Base-by-base conservation (phyloP, 257 asterid genomes). In the Ilex aquifolium region DNA sequence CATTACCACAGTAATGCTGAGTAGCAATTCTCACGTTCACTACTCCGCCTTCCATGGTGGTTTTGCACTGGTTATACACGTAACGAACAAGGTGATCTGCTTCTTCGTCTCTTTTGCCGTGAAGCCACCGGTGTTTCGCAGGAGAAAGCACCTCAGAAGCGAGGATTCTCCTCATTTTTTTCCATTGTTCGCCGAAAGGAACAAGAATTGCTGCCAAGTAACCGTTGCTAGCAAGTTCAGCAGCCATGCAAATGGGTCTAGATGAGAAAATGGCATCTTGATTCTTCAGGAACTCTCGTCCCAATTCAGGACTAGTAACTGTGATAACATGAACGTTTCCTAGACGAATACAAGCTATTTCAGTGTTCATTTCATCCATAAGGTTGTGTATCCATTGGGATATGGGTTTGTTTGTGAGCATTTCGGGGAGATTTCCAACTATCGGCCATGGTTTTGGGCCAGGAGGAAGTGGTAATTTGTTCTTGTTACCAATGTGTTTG, bases 81-180 rank as follows among this genome's bases (percentile, higher is more conserved):
- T 69, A 62, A 27, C 15, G 50, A 1, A 72, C 54, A 1, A 77
- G 68, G 39, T 65, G 64, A 31, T 77, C 73, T 3, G 71, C 79
- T 57, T 57, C 76, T 36, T 69, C 71, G 21, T 7, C 27, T 13
- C 81, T 52, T 31, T 66, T 75, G 1, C n/a, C 31, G 1, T 57
- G 70, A 5, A 69, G 67, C 65, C 69, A 39, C 1, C 14, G 36
- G 42, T 67, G 74, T 54, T 15, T 31, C 3, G 69, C 56, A 0
- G 60, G 42, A 0, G 84, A 72, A 13, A 79, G 69, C 31, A 75
- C 62, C 14, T 69, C 29, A 1, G 65, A 59, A 31, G 57, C 51
- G 13, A 79, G 10, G 32, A 69, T 27, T 56, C 48, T 57, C 48
- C 59, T 69, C 85, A 80, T 70, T 53, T 73, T 76, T 66, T 50